Conservation (phyloP, 805 yeast genomes). For the Sugiyamaella smithiae region DNA sequence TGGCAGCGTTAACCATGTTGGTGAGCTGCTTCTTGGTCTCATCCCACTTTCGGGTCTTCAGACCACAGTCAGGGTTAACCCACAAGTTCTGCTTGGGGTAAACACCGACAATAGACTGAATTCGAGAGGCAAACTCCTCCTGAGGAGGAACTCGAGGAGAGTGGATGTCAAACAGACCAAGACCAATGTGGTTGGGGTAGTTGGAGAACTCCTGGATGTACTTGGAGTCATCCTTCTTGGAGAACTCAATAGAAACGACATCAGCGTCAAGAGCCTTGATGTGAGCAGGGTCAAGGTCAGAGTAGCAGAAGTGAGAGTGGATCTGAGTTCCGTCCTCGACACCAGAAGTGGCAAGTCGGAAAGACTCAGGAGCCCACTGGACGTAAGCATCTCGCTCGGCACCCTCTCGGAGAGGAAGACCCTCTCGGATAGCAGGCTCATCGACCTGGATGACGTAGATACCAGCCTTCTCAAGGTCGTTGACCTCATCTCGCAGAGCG, state of each 20-base stretch:
- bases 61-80: conserved; percentile 99
- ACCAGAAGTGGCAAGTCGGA: conserved; percentile 99
- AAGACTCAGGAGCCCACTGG: conserved; percentile 98
- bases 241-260: conserved; percentile 98
- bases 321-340: conserved; percentile 93
- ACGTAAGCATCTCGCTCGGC: conserved; percentile 94
- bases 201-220: conserved; percentile 96
- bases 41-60: conserved; percentile 99
- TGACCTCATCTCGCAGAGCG: conserved; percentile 97
- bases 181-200: conserved; percentile 99
- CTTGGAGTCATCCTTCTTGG: conserved; percentile 98
- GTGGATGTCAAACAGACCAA: conserved; percentile 98
- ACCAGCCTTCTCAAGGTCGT: conserved; percentile 98
- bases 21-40: conserved; percentile 93
- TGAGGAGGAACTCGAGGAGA: conserved; percentile 99
- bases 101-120: conserved; percentile 89
- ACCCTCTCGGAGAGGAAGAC: conserved; percentile 98
- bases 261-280: conserved; percentile 99
- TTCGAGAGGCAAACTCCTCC: conserved; percentile 92
- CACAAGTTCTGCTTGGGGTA: conserved; percentile 98
- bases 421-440: conserved; percentile 99
- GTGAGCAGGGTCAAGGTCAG: conserved; percentile 98
- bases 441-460: conserved; percentile 97
- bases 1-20: conserved; percentile 99
- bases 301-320: conserved; percentile 99